A percentile compares a stretch with the other conserved stretches of the same genome.
These are phyloP conservation scores for Kluyveromyces dobzhanskii DNA, from an alignment of 805 yeast genomes.

Conservation along the genomic window DNA sequence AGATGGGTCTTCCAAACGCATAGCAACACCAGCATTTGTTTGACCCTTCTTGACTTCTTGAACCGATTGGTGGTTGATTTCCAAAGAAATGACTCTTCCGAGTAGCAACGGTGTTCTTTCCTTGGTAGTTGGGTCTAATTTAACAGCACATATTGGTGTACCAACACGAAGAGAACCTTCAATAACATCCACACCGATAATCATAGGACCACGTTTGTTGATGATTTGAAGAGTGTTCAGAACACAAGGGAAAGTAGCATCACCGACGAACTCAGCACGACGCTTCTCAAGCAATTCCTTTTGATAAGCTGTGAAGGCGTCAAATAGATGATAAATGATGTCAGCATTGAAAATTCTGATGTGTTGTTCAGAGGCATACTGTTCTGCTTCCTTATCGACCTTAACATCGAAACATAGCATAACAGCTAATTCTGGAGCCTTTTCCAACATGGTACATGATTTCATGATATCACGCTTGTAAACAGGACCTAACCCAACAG, in stretches of 20 bases:
- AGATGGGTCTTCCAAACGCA: constrained; percentile 91
- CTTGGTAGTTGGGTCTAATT: constrained; percentile 77
- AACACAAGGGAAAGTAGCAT: constrained; percentile 93
- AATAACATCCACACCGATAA: constrained; percentile 93
- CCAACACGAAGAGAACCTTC: constrained; percentile 89
- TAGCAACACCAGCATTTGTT: constrained; percentile 96
- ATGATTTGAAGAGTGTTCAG: constrained; percentile 90
- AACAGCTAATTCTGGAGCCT: constrained; percentile 91
- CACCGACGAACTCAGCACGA: constrained; percentile 79
- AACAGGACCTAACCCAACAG: constrained; percentile 96
- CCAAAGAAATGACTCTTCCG: constrained; percentile 89
- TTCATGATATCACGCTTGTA: constrained; percentile 97
- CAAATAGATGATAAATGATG: constrained; percentile 93
- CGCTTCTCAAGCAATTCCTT: constrained; percentile 78
- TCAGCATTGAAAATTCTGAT: constrained; percentile 92
- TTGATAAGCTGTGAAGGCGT: constrained; percentile 89
- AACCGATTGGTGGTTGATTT: constrained; percentile 85
- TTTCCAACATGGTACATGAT: constrained; percentile 93
- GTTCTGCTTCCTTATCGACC: constrained; percentile 97
- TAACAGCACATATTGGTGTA: constrained; percentile 93
- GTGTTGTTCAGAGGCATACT: constrained; percentile 90
- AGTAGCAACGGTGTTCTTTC: constrained; percentile 56
- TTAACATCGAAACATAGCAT: constrained; percentile 98
- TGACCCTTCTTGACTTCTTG: constrained; percentile 85
- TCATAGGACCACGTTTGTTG: constrained; percentile 98